phyloP scores from a whole-genome alignment of 768 basidiomycete species.

The Auriscalpium microsporum region DNA sequence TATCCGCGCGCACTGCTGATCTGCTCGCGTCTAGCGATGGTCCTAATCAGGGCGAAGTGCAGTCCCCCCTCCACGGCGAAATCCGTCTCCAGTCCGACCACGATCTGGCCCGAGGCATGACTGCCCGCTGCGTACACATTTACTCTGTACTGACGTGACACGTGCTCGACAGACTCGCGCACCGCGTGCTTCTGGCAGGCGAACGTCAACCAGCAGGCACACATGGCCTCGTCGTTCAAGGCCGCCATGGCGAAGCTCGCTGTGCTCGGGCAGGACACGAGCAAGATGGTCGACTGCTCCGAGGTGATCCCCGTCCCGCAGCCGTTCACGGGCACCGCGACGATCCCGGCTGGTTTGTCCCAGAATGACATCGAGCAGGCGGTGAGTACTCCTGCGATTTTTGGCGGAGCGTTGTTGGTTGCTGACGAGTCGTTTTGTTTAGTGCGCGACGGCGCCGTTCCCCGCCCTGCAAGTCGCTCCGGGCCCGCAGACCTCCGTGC shows the following conservation, averaged over 20 bases:
- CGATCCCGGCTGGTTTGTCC: neutral
- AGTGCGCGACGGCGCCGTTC: too few relatives aligned
- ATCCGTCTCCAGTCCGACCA: conserved; percentile 40
- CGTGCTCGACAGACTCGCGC: conserved; percentile 11
- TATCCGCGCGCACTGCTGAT: neutral
- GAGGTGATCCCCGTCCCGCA: neutral
- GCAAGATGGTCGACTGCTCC: conserved; percentile 31
- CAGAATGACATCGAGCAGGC: too few relatives aligned
- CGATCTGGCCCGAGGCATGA: conserved; percentile 12
- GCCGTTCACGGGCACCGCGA: neutral
- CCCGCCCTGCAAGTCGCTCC: too few relatives aligned
- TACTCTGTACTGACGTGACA: neutral
- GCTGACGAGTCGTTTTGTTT: too few relatives aligned
- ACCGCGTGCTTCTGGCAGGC: conserved; percentile 44
- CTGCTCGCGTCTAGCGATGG: conserved; percentile 21
- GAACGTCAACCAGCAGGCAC: conserved; percentile 23
- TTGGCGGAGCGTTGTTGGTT: too few relatives aligned
- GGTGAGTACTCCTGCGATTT: too few relatives aligned
- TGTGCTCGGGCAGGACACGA: conserved; percentile 31
- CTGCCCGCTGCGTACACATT: neutral
- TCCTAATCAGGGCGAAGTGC: conserved; percentile 32
- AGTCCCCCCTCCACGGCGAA: conserved; percentile 32
- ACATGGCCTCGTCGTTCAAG: conserved; percentile 24
- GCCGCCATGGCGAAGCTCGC: conserved; percentile 37
- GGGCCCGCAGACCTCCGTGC: too few relatives aligned